These are phyloP conservation scores for Metarhizium humberi DNA, from an alignment of 2,329 filamentous ascomycete species.

Conservation along the genomic window DNA sequence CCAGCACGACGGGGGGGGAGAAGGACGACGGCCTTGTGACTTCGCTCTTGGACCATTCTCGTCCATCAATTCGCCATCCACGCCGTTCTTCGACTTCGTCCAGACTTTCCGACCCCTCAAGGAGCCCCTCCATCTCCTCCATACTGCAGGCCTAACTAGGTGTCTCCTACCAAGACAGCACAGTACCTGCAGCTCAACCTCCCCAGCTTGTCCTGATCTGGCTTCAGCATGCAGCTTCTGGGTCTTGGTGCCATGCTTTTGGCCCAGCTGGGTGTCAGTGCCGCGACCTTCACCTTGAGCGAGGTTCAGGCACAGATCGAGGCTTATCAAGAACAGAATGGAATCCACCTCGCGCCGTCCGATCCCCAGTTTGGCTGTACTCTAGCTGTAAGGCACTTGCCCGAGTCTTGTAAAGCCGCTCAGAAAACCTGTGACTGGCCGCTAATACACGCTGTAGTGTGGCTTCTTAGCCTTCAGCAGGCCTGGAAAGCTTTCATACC, in stretches of 20 bases:
- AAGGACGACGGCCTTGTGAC: too few relatives aligned
- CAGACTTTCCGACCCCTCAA: too few relatives aligned
- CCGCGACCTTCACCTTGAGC: background rate
- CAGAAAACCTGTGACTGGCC: background rate
- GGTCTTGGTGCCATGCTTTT: background rate
- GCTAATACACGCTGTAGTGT: conserved; percentile 8
- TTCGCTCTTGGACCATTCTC: too few relatives aligned
- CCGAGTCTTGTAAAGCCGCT: background rate
- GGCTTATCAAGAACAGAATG: conserved; percentile 4
- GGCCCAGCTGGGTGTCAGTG: background rate
- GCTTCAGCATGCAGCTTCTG: conserved; percentile 3
- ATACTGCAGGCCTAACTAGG: background rate
- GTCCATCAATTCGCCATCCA: too few relatives aligned
- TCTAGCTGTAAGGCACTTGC: conserved; percentile 1
- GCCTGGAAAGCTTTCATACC: conserved; percentile 9
- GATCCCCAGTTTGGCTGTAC: background rate
- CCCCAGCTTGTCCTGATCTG: background rate
- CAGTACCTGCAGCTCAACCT: background rate
- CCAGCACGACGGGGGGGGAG: too few relatives aligned
- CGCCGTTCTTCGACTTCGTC: too few relatives aligned
- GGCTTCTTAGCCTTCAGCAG: conserved; percentile 11
- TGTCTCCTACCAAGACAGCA: background rate
- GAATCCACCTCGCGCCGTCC: background rate
- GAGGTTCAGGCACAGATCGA: conserved; percentile 10
- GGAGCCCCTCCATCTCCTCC: background rate